Evolutionary conservation across 306 rosid genomes (phyloP).

Genomic region (Medicago truncatula): DNA sequence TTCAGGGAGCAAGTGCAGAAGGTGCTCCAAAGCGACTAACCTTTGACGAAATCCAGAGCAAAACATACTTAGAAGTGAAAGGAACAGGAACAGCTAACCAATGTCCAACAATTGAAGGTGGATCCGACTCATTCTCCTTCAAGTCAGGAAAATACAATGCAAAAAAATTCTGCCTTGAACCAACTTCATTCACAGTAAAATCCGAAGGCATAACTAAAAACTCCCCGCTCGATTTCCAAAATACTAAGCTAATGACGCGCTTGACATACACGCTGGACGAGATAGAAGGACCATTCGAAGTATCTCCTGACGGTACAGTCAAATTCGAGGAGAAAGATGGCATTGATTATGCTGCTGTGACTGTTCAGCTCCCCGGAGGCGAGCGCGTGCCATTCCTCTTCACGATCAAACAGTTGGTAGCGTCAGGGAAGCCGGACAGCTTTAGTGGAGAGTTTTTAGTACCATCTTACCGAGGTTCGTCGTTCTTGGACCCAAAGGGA

Average conservation of each 20-base stretch:
- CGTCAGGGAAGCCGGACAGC: slow-evolving; percentile 81
- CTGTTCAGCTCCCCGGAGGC: slow-evolving; percentile 86
- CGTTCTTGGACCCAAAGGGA: slow-evolving; percentile 99
- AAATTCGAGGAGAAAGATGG: slow-evolving; percentile 94
- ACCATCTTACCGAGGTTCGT: slow-evolving; percentile 85
- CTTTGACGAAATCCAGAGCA: slow-evolving; percentile 92
- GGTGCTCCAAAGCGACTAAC: slow-evolving; percentile 87
- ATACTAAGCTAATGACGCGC: slow-evolving; percentile 99
- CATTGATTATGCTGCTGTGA: slow-evolving; percentile 89
- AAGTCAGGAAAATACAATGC: slow-evolving; percentile 82
- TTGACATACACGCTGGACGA: slow-evolving; percentile 93
- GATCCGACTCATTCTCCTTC: slow-evolving; percentile 74
- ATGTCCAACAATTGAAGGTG: slow-evolving; percentile 93
- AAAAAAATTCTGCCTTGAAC: slow-evolving; percentile 85
- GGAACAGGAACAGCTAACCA: slow-evolving; percentile 97
- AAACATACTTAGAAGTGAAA: slow-evolving; percentile 91
- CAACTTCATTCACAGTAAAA: slow-evolving; percentile 95
- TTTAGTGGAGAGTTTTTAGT: slow-evolving; percentile 77
- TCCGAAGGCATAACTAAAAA: slow-evolving; percentile 90
- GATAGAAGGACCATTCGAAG: slow-evolving; percentile 94
- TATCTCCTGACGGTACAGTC: slow-evolving; percentile 64
- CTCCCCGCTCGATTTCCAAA: slow-evolving; percentile 80
- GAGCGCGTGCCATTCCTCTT: slow-evolving; percentile 98
- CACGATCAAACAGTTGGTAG: slow-evolving; percentile 90
- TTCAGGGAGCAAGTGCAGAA: slow-evolving; percentile 93